Evolutionary conservation across 2,329 filamentous ascomycete genomes (phyloP).

Genomic region (Aspergillus oerlinghausenensis): DNA sequence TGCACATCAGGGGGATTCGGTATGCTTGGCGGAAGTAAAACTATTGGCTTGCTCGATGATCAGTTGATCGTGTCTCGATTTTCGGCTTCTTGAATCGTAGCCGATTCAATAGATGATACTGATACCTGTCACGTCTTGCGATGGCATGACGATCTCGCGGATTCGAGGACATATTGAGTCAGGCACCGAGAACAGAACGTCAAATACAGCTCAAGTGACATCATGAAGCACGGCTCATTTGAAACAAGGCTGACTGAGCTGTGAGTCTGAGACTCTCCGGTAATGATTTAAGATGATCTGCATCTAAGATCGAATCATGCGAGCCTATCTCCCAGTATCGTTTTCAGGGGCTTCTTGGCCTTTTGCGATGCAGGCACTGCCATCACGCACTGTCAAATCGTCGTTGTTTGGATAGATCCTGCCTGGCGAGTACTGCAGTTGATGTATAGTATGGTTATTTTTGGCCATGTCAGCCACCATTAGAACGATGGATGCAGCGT

Average conservation of each 20-base stretch:
- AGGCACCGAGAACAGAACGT: not conserved
- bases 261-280: not conserved
- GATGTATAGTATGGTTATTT: not conserved
- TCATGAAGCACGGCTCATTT: not conserved
- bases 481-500: not conserved
- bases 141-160: not conserved
- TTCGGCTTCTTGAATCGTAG: not conserved
- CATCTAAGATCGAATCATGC: not conserved
- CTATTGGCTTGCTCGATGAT: not conserved
- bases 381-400: not conserved
- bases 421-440: not conserved
- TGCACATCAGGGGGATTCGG: not conserved
- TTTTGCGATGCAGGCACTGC: not conserved
- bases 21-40: not conserved
- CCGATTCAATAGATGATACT: not conserved
- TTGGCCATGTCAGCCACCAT: not conserved
- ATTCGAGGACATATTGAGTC: not conserved
- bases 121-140: not conserved
- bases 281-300: not conserved
- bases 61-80: not conserved
- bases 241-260: not conserved
- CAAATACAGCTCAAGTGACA: not conserved
- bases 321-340: not conserved
- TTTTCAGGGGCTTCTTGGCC: not conserved
- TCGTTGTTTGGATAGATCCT: not conserved